phyloP scores from a whole-genome alignment of 116 monocot genomes.

The Iris pallida region DNA sequence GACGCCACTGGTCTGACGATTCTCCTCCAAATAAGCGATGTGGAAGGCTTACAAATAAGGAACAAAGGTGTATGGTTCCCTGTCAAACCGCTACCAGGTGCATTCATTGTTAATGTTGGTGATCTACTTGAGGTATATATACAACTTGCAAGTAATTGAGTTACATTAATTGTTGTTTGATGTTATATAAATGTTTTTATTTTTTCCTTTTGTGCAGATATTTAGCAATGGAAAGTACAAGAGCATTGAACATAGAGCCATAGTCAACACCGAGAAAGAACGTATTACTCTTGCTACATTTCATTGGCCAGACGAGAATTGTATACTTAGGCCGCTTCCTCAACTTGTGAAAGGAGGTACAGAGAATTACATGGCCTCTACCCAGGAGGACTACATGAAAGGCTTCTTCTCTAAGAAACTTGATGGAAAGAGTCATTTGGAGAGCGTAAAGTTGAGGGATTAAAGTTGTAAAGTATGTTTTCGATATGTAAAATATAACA shows the following conservation, averaged over 20 bases:
- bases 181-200: background rate
- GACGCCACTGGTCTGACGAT: constrained; percentile 11
- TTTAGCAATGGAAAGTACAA: constrained; percentile 17
- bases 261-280: constrained; percentile 10
- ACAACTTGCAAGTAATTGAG: too few species aligned
- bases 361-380: background rate
- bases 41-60: constrained; percentile 15
- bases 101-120: constrained; percentile 15
- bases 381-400: background rate
- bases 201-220: constrained; percentile 3
- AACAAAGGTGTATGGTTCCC: constrained; percentile 10
- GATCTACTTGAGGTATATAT: constrained; percentile 12
- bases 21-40: constrained; percentile 14
- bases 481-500: background rate
- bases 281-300: constrained; percentile 12
- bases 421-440: background rate
- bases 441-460: background rate
- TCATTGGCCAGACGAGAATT: background rate
- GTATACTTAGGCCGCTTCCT: background rate
- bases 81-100: constrained; percentile 5
- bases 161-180: background rate
- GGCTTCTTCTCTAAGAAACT: background rate
- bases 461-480: background rate
- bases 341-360: background rate
- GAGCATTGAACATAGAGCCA: constrained; percentile 16